Evolutionary conservation across 1,284 basidiomycete species (phyloP).

Genomic region (Tilletia indica): DNA sequence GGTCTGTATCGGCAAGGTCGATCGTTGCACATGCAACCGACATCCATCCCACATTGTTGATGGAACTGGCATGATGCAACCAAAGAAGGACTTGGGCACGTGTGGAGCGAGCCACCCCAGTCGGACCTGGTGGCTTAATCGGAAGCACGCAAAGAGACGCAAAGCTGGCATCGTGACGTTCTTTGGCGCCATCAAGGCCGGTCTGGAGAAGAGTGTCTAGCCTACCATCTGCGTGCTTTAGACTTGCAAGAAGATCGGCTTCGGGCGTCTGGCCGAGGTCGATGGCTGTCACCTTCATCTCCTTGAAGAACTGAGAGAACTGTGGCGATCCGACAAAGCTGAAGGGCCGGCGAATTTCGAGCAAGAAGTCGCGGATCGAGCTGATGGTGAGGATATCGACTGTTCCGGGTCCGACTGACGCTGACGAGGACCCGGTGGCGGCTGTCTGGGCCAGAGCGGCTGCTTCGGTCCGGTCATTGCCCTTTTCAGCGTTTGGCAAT

Average conservation of each 20-base stretch:
- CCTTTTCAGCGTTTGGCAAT: neutral
- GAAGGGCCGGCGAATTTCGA: neutral
- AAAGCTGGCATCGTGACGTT: neutral
- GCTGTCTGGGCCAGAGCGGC: neutral
- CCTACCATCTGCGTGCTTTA: neutral
- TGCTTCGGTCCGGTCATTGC: neutral
- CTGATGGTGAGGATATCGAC: neutral
- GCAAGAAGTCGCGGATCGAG: conserved; percentile 6
- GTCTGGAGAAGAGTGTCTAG: neutral
- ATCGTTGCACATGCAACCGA: neutral
- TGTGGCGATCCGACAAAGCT: neutral
- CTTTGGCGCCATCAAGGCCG: neutral
- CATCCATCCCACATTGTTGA: neutral
- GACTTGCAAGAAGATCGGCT: neutral
- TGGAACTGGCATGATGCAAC: neutral
- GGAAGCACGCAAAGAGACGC: neutral
- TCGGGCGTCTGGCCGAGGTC: neutral
- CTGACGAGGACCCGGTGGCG: neutral
- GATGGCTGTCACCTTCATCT: neutral
- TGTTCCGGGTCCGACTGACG: neutral
- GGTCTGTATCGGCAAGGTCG: neutral
- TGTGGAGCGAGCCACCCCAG: neutral
- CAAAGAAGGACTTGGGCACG: conserved; percentile 7
- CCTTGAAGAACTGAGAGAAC: neutral
- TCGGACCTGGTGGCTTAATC: neutral